Evolutionary conservation across 805 yeast species (phyloP), one percentile per base, ranked within the genome.

Genomic region (Saccharomycopsis babjevae): DNA sequence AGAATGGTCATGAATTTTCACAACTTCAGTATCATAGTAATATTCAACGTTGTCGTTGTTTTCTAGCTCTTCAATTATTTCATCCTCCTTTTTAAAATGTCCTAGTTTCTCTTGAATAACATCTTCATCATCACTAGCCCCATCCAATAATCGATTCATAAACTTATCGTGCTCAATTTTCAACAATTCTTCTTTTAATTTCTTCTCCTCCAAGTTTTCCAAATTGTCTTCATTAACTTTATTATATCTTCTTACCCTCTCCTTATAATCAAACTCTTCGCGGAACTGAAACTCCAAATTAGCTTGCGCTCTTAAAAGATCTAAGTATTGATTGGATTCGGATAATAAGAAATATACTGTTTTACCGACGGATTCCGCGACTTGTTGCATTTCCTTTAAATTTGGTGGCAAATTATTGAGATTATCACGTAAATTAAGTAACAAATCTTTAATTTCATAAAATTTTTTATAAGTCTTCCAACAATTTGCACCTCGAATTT

Each of bases 241-340:
- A 25, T 46, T 34, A 28, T 50, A 64, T 57, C 66, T 56, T 62
- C 63, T 61, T 15, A 61, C 54, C 56, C 67, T 61, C 7, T 68
- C 70, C 32, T 63, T 66, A 50, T 69, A 69, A 67, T 77, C 83
- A 40, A 67, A 71, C 56, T 72, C 74, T 67, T 83, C 85, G 64
- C 86, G 79, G 40, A 69, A 68, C 68, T 83, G 86, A 69, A 83
- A 83, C 38, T 78, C 81, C 50, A 83, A 59, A 66, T 83, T 83
- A 20, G 85, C 85, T 67, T 80, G 77, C 8, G 86, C 82, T 68
- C 85, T 77, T 61, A 82, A 70, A 39, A 83, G 76, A 38, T 81
- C 79, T 63, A 84, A 73, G 67, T 82, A 84, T 57, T 83, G 84
- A 18, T 82, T 84, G 59, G 84, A 80, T 67, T 88, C 94, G 55